Percentiles rank a stretch among this genome's conserved stretches.
Conservation (phyloP, 371 early-diverging fungal genomes). For the Phascolomyces articulosus region DNA sequence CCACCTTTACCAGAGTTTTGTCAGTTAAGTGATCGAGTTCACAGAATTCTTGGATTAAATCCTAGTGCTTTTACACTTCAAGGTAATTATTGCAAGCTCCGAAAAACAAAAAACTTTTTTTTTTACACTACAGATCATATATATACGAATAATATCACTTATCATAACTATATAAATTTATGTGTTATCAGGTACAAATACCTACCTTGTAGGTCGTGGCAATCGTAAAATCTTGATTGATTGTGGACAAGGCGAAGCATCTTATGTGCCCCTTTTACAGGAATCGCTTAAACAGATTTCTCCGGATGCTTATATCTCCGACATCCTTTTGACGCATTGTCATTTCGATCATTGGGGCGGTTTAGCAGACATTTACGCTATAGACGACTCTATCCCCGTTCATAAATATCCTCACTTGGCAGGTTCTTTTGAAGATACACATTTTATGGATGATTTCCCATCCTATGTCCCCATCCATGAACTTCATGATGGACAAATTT, state of each 20-base stretch:
- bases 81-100: conserved; percentile 36
- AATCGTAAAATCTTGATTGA: conserved; percentile 75
- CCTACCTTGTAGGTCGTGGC: conserved; percentile 84
- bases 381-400: conserved; percentile 20
- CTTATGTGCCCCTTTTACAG: conserved; percentile 61
- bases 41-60: conserved; percentile 72
- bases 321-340: conserved; percentile 84
- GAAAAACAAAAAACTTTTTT: background rate
- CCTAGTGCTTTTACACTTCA: conserved; percentile 78
- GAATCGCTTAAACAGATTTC: conserved; percentile 44
- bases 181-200: conserved; percentile 73
- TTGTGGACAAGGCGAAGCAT: conserved; percentile 79
- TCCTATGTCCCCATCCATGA: conserved; percentile 22
- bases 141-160: background rate
- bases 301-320: conserved; percentile 59
- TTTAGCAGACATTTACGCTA: conserved; percentile 17
- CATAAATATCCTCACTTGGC: conserved; percentile 31
- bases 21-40: conserved; percentile 49
- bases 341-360: conserved; percentile 90
- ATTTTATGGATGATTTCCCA: conserved; percentile 29
- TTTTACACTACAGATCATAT: too few relatives aligned
- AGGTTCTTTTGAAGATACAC: conserved; percentile 3
- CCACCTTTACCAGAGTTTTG: conserved; percentile 36
- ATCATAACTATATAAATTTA: background rate
- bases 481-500: conserved; percentile 56